phyloP scores from a whole-genome alignment of 257 asterid species.

The Leonotis leonurus region DNA sequence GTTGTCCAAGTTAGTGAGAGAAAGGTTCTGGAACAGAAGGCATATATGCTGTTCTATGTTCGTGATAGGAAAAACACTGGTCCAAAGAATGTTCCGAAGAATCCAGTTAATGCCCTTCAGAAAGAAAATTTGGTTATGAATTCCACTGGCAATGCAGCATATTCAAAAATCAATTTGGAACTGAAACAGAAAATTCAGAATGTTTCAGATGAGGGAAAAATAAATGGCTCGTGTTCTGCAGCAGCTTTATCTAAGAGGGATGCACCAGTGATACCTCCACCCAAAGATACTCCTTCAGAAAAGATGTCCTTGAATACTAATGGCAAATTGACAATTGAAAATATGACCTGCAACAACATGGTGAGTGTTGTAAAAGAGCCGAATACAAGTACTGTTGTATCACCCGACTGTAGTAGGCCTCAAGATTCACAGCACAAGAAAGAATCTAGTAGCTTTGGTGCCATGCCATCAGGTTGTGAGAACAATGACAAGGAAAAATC shows the following conservation, averaged over 20 bases:
- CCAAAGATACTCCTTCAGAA: constrained; percentile 25
- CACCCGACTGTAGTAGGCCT: constrained; percentile 16
- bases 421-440: too few species aligned
- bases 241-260: constrained; percentile 28
- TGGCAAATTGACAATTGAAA: too few species aligned
- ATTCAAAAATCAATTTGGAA: constrained; percentile 31
- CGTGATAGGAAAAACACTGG: constrained; percentile 45
- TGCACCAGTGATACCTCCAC: constrained; percentile 10
- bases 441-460: too few species aligned
- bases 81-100: too few species aligned
- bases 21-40: constrained; percentile 85
- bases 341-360: constrained; percentile 11
- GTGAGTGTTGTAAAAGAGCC: constrained; percentile 17
- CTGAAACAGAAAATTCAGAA: constrained; percentile 29
- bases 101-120: constrained; percentile 31
- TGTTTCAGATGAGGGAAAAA: constrained; percentile 29
- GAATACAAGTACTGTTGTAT: constrained; percentile 24
- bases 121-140: constrained; percentile 38
- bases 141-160: too few species aligned
- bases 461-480: too few species aligned
- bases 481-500: too few species aligned
- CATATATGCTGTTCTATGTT: constrained; percentile 92
- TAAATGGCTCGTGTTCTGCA: constrained; percentile 21
- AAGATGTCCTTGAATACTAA: constrained; percentile 12
- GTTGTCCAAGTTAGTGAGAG: constrained; percentile 79